Evolutionary conservation across 2,329 filamentous ascomycete species (phyloP).

Genomic region (Xylaria sp.): DNA sequence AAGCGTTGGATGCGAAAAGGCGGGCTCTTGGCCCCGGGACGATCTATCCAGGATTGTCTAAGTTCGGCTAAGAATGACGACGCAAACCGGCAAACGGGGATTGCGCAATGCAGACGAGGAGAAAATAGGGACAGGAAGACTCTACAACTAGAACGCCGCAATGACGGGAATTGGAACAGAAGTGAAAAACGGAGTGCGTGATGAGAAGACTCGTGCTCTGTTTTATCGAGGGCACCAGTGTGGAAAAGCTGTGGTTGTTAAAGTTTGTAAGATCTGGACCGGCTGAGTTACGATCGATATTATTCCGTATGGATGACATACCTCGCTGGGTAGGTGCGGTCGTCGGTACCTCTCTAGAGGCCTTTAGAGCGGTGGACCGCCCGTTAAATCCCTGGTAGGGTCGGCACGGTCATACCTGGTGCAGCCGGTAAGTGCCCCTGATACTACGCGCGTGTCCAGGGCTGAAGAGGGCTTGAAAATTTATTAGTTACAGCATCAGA

Average conservation of each 20-base stretch:
- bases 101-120: not conserved
- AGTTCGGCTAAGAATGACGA: constrained; percentile 13
- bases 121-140: not conserved
- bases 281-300: not conserved
- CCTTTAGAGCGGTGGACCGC: not conserved
- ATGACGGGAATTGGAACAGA: not conserved
- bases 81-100: constrained; percentile 14
- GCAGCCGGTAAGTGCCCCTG: no score
- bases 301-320: not conserved
- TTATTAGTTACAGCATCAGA: not conserved
- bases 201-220: not conserved
- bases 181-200: not conserved
- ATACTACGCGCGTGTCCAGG: not conserved
- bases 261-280: not conserved
- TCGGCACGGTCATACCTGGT: not conserved
- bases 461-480: not conserved
- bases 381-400: not conserved
- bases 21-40: constrained; percentile 6
- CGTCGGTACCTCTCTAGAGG: no score
- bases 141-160: not conserved
- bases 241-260: not conserved
- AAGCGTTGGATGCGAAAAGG: constrained; percentile 8
- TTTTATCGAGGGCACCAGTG: not conserved
- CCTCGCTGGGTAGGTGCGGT: no score
- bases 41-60: constrained; percentile 4